Evolutionary conservation across 306 rosid species (phyloP), one percentile per base, ranked within the genome.

Genomic region (Prunus salicina): DNA sequence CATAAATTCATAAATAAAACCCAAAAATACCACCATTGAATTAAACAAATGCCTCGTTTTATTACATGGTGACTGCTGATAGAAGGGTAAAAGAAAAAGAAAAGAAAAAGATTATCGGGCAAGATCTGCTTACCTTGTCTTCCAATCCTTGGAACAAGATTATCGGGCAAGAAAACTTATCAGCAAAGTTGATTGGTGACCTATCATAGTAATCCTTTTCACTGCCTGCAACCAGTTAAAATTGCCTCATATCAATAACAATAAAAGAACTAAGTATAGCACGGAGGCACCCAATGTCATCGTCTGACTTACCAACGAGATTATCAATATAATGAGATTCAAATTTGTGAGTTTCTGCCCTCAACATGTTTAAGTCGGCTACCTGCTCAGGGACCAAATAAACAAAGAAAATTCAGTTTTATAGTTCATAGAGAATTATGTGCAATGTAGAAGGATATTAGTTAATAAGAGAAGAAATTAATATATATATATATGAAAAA

Each of bases 111-210:
- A 34, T 34, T 6, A 34, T 34, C 41, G 41, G 41, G 58, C 38
- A 61, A 66, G 12, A 58, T 65, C 43, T 75, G 53, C 79, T 83
- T 77, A 92, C 98, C 91, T 92, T 95, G 87, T 95, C 99, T 19
- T 95, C 97, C 86, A 90, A 78, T 74, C 99, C 99, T 84, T 95
- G 99, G 77, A 95, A 95, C 63, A 95, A 77, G 51, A 95, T 95
- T 75, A 89, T 84, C 30, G 97, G 97, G 82, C 97, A 92, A 70
- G 99, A 92, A 82, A 95, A 90, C 30, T 90, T 83, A 61, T 90
- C 89, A 41, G 87, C 87, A 58, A 79, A 90, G 82, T 92, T 92
- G 81, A 95, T 89, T 0, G 99, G 99, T 20, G 97, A 89, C 84
- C 92, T 89, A 67, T 92, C 92, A 46, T 77, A 81, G 78, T 53